A percentile compares a stretch with the other conserved stretches of the same genome.
These are phyloP conservation scores for Lophiostoma macrostomum DNA, from an alignment of 495 filamentous ascomycete genomes.

Conservation along the genomic window DNA sequence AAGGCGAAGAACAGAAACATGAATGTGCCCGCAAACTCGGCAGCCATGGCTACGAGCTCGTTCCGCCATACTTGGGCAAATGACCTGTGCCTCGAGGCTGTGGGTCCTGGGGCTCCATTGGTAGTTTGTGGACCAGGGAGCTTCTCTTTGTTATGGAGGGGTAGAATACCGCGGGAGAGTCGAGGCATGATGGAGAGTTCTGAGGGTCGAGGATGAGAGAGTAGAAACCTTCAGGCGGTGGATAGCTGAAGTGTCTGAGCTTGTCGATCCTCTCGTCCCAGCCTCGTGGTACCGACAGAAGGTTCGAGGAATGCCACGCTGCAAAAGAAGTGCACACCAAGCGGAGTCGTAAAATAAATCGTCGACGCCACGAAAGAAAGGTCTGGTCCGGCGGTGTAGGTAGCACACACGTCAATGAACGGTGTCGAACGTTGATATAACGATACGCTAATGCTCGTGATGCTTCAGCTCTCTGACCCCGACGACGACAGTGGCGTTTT, in stretches of 20 bases:
- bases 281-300: no score
- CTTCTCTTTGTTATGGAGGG: slow-evolving; percentile 10
- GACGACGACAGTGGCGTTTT: slow-evolving; percentile 17
- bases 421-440: no score
- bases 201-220: neutral
- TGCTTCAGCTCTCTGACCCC: no score
- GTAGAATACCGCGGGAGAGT: neutral
- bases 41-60: slow-evolving; percentile 36
- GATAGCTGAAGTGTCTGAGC: no score
- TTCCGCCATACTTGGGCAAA: slow-evolving; percentile 24
- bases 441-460: no score
- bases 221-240: neutral
- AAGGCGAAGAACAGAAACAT: slow-evolving; percentile 43
- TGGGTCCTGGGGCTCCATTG: neutral
- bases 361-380: no score
- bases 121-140: neutral
- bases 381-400: no score
- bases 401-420: no score
- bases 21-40: slow-evolving; percentile 41
- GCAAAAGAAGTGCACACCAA: no score
- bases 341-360: no score
- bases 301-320: no score
- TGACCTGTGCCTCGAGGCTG: neutral
- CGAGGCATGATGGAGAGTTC: neutral
- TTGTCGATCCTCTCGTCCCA: no score